phyloP scores from a whole-genome alignment of 2,329 filamentous ascomycete genomes.

The Biscogniauxia sp. region DNA sequence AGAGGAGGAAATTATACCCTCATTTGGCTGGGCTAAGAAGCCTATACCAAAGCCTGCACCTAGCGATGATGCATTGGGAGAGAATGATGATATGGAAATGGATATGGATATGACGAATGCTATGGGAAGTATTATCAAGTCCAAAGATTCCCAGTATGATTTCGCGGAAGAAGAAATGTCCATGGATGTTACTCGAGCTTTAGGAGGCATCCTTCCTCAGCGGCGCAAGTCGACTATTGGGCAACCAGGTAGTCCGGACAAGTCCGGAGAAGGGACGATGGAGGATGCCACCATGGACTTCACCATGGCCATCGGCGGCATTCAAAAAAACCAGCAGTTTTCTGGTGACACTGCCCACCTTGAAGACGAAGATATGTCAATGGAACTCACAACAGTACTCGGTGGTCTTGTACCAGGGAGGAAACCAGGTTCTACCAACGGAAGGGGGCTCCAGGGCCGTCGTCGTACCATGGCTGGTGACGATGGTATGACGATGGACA shows the following conservation, averaged over 20 bases:
- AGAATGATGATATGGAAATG: conserved; percentile 37
- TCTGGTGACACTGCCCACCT: conserved; percentile 38
- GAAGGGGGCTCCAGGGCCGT: conserved; percentile 23
- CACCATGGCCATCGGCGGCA: conserved; percentile 74
- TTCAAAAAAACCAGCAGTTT: conserved; percentile 41
- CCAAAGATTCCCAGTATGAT: conserved; percentile 40
- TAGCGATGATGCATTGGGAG: conserved; percentile 28
- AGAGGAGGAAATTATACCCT: conserved; percentile 70
- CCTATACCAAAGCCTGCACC: conserved; percentile 32
- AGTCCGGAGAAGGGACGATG: conserved; percentile 37
- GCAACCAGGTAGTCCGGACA: conserved; percentile 20
- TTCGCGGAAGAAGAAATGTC: conserved; percentile 69
- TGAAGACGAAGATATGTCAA: conserved; percentile 69
- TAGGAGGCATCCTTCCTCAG: conserved; percentile 72
- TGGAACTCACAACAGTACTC: conserved; percentile 71
- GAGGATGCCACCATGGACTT: conserved; percentile 82
- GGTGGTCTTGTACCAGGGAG: conserved; percentile 48
- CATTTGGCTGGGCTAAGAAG: conserved; percentile 72
- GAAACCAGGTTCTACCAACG: conserved; percentile 28
- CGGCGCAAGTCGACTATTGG: conserved; percentile 26
- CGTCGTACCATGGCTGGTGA: conserved; percentile 35
- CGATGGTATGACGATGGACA: conserved; percentile 61
- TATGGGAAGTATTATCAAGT: conserved; percentile 52
- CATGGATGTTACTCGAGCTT: conserved; percentile 87
- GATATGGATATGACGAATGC: conserved; percentile 52